Evolutionary conservation across 1,284 basidiomycete species (phyloP), one percentile per base, ranked within the genome.

Genomic region (Neolentinus lepideus): DNA sequence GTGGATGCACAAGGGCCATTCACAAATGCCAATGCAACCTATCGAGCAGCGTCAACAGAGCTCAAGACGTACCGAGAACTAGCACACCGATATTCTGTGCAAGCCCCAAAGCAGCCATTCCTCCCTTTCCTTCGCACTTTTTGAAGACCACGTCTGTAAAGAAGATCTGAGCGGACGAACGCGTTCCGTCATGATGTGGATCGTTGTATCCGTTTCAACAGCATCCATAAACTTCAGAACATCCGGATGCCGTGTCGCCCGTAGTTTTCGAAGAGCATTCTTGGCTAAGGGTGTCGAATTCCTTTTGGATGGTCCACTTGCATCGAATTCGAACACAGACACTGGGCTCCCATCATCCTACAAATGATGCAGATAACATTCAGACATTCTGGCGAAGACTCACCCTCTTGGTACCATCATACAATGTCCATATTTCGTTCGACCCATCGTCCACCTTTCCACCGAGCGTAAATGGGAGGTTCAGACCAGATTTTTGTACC

Each of bases 41-140:
- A 61, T 24, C 45, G 25, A 43, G 16, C 56, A 33, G 53, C 57
- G 56, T 60, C 59, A 63, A 55, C 24, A 51, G 38, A 52, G 11
- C 31, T 33, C 14, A 33, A 35, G 19, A 27, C 47, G 45, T 36
- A 25, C 55, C 35, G 54, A 26, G 52, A 52, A 24, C 8, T n/a
- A 31, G 79, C 88, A 64, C 59, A 95, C 93, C 58, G 92, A 89
- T 58, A 98, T 81, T 53, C 92, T 83, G 71, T 94, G 90, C 16
- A 98, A 72, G 4, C 96, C 96, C 96, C 96, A 99, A 2, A 94
- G 72, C 33, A 96, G 71, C 93, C 94, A 98, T 61, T 96, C 92
- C 61, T 93, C 87, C 59, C 75, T 77, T 58, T 85, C 85, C 60
- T 81, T 83, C 51, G 72, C 75, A 63, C 72, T 77, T 63, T 85